A percentile compares a stretch with the other conserved stretches of the same genome.
phyloP scores from a whole-genome alignment of 805 yeast species.

The Saccharomycopsis fermentans region DNA sequence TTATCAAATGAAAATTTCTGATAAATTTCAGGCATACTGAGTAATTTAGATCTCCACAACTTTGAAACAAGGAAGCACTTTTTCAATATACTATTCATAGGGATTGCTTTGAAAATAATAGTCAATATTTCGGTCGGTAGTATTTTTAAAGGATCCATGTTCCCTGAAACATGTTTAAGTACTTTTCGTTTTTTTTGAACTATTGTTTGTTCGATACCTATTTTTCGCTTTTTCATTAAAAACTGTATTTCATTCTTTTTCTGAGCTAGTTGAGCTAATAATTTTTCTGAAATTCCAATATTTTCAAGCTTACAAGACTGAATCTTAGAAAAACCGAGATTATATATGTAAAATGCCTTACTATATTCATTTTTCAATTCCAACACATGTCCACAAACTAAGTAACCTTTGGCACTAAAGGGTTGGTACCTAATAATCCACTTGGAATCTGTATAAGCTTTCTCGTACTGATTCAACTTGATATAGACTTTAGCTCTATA shows the following conservation, averaged over 20 bases:
- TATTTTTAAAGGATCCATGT: constrained; percentile 1
- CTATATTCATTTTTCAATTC: background rate
- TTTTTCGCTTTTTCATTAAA: background rate
- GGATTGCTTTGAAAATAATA: constrained; percentile 5
- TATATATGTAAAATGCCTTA: constrained; percentile 7
- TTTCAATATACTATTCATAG: constrained; percentile 3
- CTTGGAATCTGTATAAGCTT: constrained; percentile 16
- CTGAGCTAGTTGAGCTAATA: background rate
- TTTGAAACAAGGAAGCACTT: constrained; percentile 7
- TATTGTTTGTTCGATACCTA: background rate
- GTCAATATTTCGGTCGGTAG: constrained; percentile 9
- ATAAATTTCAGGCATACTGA: constrained; percentile 8
- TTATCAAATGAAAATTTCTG: background rate
- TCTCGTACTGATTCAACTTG: constrained; percentile 20
- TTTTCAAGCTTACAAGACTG: background rate
- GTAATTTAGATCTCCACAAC: constrained; percentile 6
- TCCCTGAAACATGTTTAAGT: background rate
- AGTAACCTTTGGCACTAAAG: constrained; percentile 14
- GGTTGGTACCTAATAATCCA: constrained; percentile 12
- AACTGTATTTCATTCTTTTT: background rate
- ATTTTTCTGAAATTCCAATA: constrained; percentile 6
- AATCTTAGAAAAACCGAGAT: constrained; percentile 6
- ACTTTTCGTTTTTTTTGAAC: background rate
- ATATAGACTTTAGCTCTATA: constrained; percentile 20
- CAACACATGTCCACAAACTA: constrained; percentile 9